phyloP scores from a whole-genome alignment of 768 basidiomycete species.

The Podaxis carcinomalis region DNA sequence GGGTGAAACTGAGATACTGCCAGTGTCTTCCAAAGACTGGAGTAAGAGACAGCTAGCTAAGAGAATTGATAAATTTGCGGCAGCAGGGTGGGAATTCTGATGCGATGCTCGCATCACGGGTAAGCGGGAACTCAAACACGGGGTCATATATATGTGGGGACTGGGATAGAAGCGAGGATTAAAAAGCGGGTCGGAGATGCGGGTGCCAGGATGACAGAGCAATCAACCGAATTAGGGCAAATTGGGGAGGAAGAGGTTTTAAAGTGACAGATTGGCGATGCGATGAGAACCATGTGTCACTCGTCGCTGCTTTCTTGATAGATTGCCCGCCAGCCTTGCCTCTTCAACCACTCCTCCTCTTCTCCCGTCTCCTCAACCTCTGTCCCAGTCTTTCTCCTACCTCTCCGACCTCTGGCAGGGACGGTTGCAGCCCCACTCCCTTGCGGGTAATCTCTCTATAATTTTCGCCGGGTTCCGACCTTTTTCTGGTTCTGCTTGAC shows the following conservation, averaged over 20 bases:
- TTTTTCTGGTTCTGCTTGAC: background rate
- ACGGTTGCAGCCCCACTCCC: background rate
- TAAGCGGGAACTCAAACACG: background rate
- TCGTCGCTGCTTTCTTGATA: slow-evolving; percentile 2
- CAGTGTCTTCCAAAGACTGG: too few relatives aligned
- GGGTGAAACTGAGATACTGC: background rate
- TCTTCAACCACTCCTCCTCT: background rate
- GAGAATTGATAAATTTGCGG: background rate
- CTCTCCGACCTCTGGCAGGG: background rate
- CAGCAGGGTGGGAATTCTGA: background rate
- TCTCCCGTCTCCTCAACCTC: background rate
- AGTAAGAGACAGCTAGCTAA: too few relatives aligned
- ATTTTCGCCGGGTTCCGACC: background rate
- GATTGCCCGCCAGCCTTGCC: background rate
- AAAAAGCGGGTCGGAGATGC: background rate
- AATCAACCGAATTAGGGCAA: background rate
- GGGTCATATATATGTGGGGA: too few relatives aligned
- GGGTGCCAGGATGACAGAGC: background rate
- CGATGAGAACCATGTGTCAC: slow-evolving; percentile 3
- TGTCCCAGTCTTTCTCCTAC: background rate
- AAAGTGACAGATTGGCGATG: slow-evolving; percentile 11
- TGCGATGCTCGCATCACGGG: background rate
- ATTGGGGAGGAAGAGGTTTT: slow-evolving; percentile 1
- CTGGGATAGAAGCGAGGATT: background rate
- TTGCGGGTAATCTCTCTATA: background rate